Percentiles rank a stretch among this genome's conserved stretches.
phyloP scores from a whole-genome alignment of 2,329 filamentous ascomycete species.

The Bipolaris oryzae region DNA sequence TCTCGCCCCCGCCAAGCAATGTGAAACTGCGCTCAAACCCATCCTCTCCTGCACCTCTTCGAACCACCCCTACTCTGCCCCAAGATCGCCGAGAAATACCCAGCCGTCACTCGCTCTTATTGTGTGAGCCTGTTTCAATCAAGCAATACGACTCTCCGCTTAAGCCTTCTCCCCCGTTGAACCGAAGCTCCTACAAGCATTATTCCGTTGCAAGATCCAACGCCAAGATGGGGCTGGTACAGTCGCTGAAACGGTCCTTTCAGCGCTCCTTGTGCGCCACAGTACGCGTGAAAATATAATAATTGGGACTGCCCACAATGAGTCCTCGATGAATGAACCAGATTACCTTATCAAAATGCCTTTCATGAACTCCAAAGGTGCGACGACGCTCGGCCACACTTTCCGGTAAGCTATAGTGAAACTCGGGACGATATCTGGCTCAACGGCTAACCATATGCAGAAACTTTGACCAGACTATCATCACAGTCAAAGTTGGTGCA shows the following conservation, averaged over 20 bases:
- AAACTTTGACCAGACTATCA: constrained; percentile 47
- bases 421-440: neutral
- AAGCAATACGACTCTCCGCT: constrained; percentile 15
- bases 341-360: constrained; percentile 47
- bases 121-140: constrained; percentile 20
- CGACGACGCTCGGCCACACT: constrained; percentile 44
- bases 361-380: constrained; percentile 37
- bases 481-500: constrained; percentile 43
- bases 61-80: constrained; percentile 12
- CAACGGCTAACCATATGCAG: constrained; percentile 28
- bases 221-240: constrained; percentile 31
- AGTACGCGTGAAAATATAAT: constrained; percentile 12
- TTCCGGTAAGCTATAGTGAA: constrained; percentile 33
- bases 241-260: constrained; percentile 24
- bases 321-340: constrained; percentile 35
- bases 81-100: constrained; percentile 16
- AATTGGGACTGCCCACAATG: constrained; percentile 4
- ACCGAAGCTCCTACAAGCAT: constrained; percentile 21
- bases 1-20: constrained; percentile 21
- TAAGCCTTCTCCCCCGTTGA: constrained; percentile 14
- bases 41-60: constrained; percentile 13
- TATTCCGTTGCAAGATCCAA: constrained; percentile 23
- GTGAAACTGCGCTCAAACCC: constrained; percentile 29
- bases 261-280: constrained; percentile 9
- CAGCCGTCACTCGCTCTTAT: constrained; percentile 8